A percentile compares a stretch with the other conserved stretches of the same genome.
Conservation (phyloP, 2,329 filamentous ascomycete genomes). For the Aspergillus chevalieri region DNA sequence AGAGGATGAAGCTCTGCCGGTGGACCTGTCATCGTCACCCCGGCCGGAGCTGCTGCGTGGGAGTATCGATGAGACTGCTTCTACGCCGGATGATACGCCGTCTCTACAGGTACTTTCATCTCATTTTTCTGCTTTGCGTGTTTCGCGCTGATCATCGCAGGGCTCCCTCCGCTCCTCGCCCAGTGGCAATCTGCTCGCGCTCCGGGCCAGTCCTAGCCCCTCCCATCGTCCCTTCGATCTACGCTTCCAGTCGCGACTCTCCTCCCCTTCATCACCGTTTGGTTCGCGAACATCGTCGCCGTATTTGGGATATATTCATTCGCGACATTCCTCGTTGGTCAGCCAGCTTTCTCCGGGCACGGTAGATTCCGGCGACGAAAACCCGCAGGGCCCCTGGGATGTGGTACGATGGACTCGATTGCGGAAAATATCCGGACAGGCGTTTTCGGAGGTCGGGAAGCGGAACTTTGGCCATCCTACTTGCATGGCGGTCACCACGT, state of each 20-base stretch:
- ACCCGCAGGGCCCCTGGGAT: conserved; percentile 82
- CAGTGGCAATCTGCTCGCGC: conserved; percentile 67
- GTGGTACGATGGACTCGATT: conserved; percentile 94
- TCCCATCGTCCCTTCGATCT: conserved; percentile 91
- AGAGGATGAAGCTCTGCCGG: conserved; percentile 16
- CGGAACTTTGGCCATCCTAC: conserved; percentile 90
- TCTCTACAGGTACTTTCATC: conserved; percentile 63
- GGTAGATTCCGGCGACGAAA: conserved; percentile 59
- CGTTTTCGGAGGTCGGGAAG: conserved; percentile 86
- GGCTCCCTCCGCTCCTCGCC: conserved; percentile 55
- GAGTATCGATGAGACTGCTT: conserved; percentile 62
- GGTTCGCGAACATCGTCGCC: conserved; percentile 70
- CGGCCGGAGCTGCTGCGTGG: conserved; percentile 3
- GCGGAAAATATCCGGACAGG: conserved; percentile 79
- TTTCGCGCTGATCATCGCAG: conserved; percentile 44
- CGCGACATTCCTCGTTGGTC: conserved; percentile 70
- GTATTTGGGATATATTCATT: conserved; percentile 68
- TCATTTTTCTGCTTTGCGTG: conserved; percentile 47
- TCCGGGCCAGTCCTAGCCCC: conserved; percentile 67
- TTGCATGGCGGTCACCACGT: conserved; percentile 79
- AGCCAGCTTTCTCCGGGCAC: conserved; percentile 60
- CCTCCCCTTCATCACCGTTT: conserved; percentile 49
- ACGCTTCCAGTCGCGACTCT: conserved; percentile 83
- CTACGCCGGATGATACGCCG: conserved; percentile 75
- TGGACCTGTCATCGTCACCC: conserved; percentile 11